These are phyloP conservation scores for Globisporangium barbulae DNA, from an alignment of 352 stramenopile species.

Conservation along the genomic window DNA sequence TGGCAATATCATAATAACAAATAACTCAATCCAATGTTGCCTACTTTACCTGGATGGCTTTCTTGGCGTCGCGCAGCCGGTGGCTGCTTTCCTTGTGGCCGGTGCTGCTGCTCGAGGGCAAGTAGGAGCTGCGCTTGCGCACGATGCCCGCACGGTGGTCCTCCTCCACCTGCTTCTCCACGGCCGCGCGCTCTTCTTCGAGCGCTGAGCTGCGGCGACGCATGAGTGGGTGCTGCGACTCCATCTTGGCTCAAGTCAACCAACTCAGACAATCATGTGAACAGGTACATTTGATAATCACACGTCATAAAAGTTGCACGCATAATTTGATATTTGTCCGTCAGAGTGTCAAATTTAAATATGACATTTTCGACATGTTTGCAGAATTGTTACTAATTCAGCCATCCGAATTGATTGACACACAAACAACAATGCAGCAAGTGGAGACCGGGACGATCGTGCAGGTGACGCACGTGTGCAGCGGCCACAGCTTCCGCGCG, in stretches of 20 bases:
- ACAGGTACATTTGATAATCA: conserved; percentile 10
- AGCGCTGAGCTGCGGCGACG: conserved; percentile 39
- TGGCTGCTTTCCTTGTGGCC: conserved; percentile 12
- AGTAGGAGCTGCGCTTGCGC: conserved; percentile 37
- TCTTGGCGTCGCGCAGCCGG: conserved; percentile 49
- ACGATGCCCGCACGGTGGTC: conserved; percentile 23
- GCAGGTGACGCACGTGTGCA: conserved; percentile 43
- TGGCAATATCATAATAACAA: neutral
- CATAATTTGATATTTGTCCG: neutral
- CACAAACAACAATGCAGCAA: conserved; percentile 3
- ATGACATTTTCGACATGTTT: neutral
- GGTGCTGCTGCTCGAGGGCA: conserved; percentile 26
- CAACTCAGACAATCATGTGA: neutral
- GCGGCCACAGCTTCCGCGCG: conserved; percentile 40
- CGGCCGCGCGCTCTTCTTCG: conserved; percentile 40
- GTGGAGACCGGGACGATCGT: conserved; percentile 62
- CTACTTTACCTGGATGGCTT: conserved; percentile 43
- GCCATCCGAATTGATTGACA: neutral
- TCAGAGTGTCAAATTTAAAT: neutral
- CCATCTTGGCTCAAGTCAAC: conserved; percentile 4
- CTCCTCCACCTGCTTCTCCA: conserved; percentile 45
- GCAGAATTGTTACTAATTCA: neutral
- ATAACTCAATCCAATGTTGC: neutral
- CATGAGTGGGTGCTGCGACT: conserved; percentile 13
- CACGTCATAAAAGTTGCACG: neutral